Base-by-base conservation (phyloP, 192 early-diverging fungal genomes). In the Mortierella antarctica region DNA sequence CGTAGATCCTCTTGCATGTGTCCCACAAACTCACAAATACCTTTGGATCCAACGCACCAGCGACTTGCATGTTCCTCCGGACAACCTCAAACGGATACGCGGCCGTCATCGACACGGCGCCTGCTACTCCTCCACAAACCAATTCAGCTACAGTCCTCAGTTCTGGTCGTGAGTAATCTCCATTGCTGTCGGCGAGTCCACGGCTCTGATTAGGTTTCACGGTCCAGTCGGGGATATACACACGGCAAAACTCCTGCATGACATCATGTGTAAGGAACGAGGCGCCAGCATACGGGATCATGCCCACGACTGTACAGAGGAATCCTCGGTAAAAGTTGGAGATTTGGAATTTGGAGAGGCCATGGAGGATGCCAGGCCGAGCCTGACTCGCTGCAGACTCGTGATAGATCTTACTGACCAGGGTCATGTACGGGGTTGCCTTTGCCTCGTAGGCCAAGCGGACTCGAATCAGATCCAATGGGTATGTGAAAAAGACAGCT, bases 51-150 rank as follows among this genome's bases (percentile, higher is more conserved):
- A 88, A 71, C 4, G 82, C 82, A 3, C 94, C 94, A 14, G 90
- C 89, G 9, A 96, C 92, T 77, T 96, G 94, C 90, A 95, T 95
- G 42, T 90, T 90, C 57, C 95, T 85, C 66, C 96, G 86, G 41
- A 97, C 87, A 21, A 99, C 92, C 83, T 99, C 97, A 23, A 97
- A 87, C 18, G 97, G 97, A 83, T 99, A 99, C 8, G 93, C 93
- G 10, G 84, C 74, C 6, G 96, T 97, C 83, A 97, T 95, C 20
- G 93, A 92, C 59, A 96, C 74, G 18, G 90, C 83, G 17, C 96
- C 97, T 18, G 96, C 92, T 41, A 96, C 40, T 5, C 95, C 95
- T 50, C 97, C 97, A 53, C 92, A 89, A 0, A 84, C 46, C 56
- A 98, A 83, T 71, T 96, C 92, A 1, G 92, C 93, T 92, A 92